Evolutionary conservation across 371 early-diverging fungal species (phyloP), one percentile per base, ranked within the genome.

Genomic region (Umbelopsis sp.): DNA sequence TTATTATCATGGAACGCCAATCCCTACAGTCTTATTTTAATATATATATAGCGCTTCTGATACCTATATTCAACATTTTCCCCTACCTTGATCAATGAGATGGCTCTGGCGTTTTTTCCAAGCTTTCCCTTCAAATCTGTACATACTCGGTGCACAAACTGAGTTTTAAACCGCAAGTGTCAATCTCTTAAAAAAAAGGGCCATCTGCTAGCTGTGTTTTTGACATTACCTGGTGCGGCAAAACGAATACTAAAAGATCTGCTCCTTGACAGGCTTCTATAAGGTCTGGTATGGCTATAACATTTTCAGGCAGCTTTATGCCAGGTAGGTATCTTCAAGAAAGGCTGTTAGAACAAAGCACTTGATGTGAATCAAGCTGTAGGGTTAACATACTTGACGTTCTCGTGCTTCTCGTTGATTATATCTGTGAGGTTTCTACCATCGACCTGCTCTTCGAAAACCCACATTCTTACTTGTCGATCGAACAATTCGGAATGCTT

Each of bases 341-440:
- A 37, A 22, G 6, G n/a, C 41, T 45, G 14, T 41, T 41, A 41
- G 12, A 37, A 63, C 4, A 16, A 16, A 5, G 20, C 51, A 4
- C 20, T 51, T 57, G 45, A 44, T 45, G 22, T 20, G 46, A 51
- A 29, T 25, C 20, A 24, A 1, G 22, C 6, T 24, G n/a, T 18
- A 53, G 14, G 3, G 16, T 25, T 48, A 22, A 35, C 80, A 78
- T 85, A 91, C 87, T 96, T 97, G 72, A 93, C 91, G 80, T 99
- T 99, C 78, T 94, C 95, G 76, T 97, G 96, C 63, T 88, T 76
- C 32, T 87, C 88, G 80, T 99, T 99, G 79, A 99, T 99, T 71
- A 97, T 91, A 14, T 97, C 94, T 11, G 96, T 93, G 48, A 99
- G 82, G 53, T 93, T 92, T 64, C 86, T 79, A 37, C 94, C 95